phyloP scores from a whole-genome alignment of 2,329 filamentous ascomycete species.

The Fusarium sp. region DNA sequence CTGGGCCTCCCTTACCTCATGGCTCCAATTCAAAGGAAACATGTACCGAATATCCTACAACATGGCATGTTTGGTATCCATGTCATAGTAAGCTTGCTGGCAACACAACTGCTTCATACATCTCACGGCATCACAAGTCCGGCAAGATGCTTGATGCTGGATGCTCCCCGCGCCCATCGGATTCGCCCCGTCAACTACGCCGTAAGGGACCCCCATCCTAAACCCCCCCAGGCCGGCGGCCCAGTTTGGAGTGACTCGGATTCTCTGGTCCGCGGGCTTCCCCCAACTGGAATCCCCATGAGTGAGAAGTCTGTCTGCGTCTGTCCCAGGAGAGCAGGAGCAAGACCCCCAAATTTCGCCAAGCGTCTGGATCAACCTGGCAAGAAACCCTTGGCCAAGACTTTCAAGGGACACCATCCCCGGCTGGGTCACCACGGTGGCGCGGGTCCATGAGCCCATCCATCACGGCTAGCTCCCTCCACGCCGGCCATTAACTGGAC shows the following conservation, averaged over 20 bases:
- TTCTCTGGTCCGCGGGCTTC: conserved; percentile 26
- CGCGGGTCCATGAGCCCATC: conserved; percentile 36
- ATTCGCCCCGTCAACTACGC: conserved; percentile 17
- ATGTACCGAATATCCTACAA: conserved; percentile 26
- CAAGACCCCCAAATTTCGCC: conserved; percentile 23
- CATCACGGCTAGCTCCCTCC: conserved; percentile 21
- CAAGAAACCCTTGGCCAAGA: conserved; percentile 19
- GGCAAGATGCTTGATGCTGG: conserved; percentile 26
- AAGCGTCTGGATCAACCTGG: conserved; percentile 24
- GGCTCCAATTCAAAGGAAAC: conserved; percentile 10
- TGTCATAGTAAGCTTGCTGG: conserved; percentile 24
- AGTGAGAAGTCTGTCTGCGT: not conserved
- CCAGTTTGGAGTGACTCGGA: conserved; percentile 29
- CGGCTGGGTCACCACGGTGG: conserved; percentile 35
- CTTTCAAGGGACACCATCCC: conserved; percentile 11
- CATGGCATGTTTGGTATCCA: conserved; percentile 34
- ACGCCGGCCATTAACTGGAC: conserved; percentile 28
- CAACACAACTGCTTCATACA: not conserved
- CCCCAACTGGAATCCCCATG: conserved; percentile 8
- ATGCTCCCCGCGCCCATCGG: conserved; percentile 34
- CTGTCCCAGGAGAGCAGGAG: conserved; percentile 3
- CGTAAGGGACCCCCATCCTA: not conserved
- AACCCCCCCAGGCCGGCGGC: conserved; percentile 16
- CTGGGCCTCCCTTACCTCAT: conserved; percentile 21
- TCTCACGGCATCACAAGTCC: conserved; percentile 29